phyloP scores from a whole-genome alignment of 805 yeast species.

The Schizosaccharomyces japonicus region DNA sequence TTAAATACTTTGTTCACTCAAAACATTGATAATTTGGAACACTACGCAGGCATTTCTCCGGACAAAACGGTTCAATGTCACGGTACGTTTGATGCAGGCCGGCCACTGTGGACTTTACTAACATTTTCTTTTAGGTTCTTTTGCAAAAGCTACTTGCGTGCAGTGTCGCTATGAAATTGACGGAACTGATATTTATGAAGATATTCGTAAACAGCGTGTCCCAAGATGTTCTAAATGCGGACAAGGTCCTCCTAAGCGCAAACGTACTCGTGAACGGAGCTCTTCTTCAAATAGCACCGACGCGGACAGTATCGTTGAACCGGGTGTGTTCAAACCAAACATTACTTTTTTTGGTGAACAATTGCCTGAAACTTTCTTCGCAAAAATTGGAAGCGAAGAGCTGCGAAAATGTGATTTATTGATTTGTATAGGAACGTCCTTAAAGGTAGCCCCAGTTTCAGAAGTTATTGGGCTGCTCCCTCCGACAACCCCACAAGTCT shows the following conservation, averaged over 20 bases:
- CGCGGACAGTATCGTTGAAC: slow-evolving; percentile 14
- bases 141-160: slow-evolving; percentile 65
- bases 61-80: slow-evolving; percentile 69
- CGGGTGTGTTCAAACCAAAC: slow-evolving; percentile 78
- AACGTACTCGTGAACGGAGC: slow-evolving; percentile 15
- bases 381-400: slow-evolving; percentile 30
- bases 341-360: slow-evolving; percentile 80
- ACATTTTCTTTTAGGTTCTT: slow-evolving; percentile 13
- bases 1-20: slow-evolving; percentile 70
- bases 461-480: slow-evolving; percentile 59
- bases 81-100: slow-evolving; percentile 30
- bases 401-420: slow-evolving; percentile 47
- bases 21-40: slow-evolving; percentile 70
- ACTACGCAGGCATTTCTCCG: slow-evolving; percentile 45
- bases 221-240: slow-evolving; percentile 39
- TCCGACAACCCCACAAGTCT: slow-evolving; percentile 54
- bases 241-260: slow-evolving; percentile 12
- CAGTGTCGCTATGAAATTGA: slow-evolving; percentile 44
- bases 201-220: slow-evolving; percentile 32
- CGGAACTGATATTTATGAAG: slow-evolving; percentile 40
- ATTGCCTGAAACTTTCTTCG: slow-evolving; percentile 47
- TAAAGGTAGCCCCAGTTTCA: slow-evolving; percentile 79
- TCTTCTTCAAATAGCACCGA: slow-evolving; percentile 12
- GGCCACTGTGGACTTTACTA: neutral
- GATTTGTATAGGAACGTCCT: slow-evolving; percentile 70